Base-by-base conservation (phyloP, 2,329 filamentous ascomycete genomes). In the Colletotrichum musicola region DNA sequence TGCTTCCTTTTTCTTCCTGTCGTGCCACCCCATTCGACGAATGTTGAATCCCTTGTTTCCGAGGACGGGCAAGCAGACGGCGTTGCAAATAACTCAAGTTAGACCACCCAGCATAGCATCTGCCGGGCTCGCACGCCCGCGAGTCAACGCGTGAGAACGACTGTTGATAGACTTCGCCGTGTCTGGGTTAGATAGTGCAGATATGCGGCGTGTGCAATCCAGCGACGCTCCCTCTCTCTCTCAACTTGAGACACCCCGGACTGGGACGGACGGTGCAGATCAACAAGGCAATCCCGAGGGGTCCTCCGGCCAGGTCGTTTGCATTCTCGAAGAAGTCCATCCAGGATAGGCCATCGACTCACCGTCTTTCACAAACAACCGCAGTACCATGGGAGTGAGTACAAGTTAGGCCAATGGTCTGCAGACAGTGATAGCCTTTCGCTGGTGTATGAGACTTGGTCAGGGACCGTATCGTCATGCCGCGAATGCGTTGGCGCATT, bases 161-260 rank as follows among this genome's bases (percentile, higher is more conserved):
- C 54, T 42, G 42, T 22, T 35, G 44, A 25, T 13, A 38, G 51
- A 42, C 40, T 40, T 22, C 42, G 35, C 18, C 20, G 18, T 20
- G 30, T 35, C 30, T 9, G 30, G 30, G 30, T 35, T 35, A 35
- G 30, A 35, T 35, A 10, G 30, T 35, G 30, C 30, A 35, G 30
- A 10, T 35, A 2, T 35, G 47, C 47, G 38, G 47, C 38, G 40
- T 30, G 22, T 60, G 18, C 55, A 51, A 66, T 65, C 44, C 44
- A 38, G 50, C 25, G 50, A 50, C 35, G 30, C 35, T 46, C n/a
- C n/a, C 62, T 46, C 13, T 42, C 42, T 20, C 13, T 46, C 13
- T 56, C 10, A 56, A 60, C 51, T 18, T 42, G 56, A 69, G 66
- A 66, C 66, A 66, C 50, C 62, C 55, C 44, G 55, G 62, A 61